Base-by-base conservation (phyloP, 2,329 filamentous ascomycete genomes). In the Penicillium sp. region DNA sequence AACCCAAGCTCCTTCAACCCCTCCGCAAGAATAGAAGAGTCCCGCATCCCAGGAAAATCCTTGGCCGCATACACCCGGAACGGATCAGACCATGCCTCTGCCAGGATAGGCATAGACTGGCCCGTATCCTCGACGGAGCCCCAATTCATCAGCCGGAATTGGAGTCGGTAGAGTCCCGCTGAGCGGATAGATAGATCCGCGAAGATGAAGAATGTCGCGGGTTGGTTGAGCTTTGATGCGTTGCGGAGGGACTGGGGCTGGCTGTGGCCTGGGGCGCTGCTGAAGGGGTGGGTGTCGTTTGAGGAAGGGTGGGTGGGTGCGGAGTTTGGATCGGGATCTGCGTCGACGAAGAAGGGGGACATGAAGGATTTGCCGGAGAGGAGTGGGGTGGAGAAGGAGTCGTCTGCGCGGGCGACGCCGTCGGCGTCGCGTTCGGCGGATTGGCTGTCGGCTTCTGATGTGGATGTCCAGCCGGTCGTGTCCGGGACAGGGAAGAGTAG, bases 121-220 rank as follows among this genome's bases (percentile, higher is more conserved):
- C 72, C 74, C 11, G 71, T 74, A 58, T 73, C 74, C 50, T 71
- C 71, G 7, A 72, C 66, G 16, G 60, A 58, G 37, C 73, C 71
- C 74, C 72, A 72, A 59, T 79, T 76, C 74, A 81, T 78, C 22
- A 82, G 72, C 11, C 71, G 72, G 62, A 81, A 82, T 37, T 78
- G 75, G 1, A 82, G 67, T 6, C 75, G 74, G 61, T 81, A 81
- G 4, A 74, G 55, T 0, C 79, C 79, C 19, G 78, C 76, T 7
- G 74, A 75, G 47, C 79, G 78, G 22, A 81, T 73, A 3, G 79
- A 81, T 1, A 81, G 71, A 62, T 81, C 79, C 0, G 78, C 72
- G 53, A 81, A 81, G 27, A 81, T 77, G 63, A 81, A 81, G 61
- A 81, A 81, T 2, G 75, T 73, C 19, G 77, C 73, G 4, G 78